These are phyloP conservation scores for Eucommia ulmoides DNA, from an alignment of 257 asterid genomes.

Conservation along the genomic window DNA sequence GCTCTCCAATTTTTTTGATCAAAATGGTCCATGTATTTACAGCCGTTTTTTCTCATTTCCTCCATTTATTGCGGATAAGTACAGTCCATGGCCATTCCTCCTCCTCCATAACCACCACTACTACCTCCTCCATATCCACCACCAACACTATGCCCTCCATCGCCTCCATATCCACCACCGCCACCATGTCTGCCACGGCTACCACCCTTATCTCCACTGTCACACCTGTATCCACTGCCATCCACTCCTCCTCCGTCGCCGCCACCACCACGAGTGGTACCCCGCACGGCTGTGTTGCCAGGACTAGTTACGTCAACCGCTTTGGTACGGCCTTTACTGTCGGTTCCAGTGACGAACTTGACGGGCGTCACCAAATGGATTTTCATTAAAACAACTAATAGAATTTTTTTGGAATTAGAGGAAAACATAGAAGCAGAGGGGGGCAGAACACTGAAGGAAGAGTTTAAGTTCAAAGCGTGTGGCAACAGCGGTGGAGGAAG, in stretches of 20 bases:
- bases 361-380: no score
- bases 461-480: no score
- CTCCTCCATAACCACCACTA: conserved; percentile 10
- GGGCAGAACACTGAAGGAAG: no score
- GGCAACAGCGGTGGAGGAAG: no score
- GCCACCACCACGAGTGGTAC: conserved; percentile 27
- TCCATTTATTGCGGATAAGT: no score
- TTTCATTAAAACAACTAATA: no score
- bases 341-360: conserved; percentile 41
- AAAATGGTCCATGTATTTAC: no score
- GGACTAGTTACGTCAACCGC: conserved; percentile 58
- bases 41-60: no score
- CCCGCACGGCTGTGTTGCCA: conserved; percentile 36
- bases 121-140: conserved; percentile 24
- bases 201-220: conserved; percentile 9
- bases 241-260: conserved; percentile 25
- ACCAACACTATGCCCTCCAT: conserved; percentile 13
- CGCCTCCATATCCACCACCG: conserved; percentile 8
- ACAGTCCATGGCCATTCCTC: no score
- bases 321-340: conserved; percentile 44
- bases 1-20: no score
- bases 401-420: no score
- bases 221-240: conserved; percentile 11
- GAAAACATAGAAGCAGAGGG: no score
- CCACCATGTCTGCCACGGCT: conserved; percentile 16